Percentiles rank a stretch among this genome's conserved stretches.
Evolutionary conservation across 208 protist species (phyloP).

Genomic region (Leishmania tarentolae): DNA sequence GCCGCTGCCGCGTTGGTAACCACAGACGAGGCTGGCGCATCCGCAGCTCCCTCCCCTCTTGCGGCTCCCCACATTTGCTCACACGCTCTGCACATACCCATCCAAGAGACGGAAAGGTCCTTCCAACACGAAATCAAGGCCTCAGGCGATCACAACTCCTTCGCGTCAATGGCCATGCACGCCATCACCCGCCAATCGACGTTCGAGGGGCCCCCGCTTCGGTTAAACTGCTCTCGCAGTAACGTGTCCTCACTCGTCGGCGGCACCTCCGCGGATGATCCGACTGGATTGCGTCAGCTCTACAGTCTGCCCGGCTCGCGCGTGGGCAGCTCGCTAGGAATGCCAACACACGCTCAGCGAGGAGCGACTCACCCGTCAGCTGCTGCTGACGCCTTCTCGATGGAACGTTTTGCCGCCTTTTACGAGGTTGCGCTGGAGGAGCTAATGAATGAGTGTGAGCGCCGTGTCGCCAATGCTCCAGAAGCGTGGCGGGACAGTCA

Average conservation of each 20-base stretch:
- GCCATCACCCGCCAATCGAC: constrained; percentile 11
- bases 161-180: constrained; percentile 23
- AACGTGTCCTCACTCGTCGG: constrained; percentile 6
- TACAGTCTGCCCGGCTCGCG: constrained; percentile 27
- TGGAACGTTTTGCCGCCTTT: constrained; percentile 61
- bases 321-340: constrained; percentile 21
- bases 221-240: constrained; percentile 2
- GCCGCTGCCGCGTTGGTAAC: not conserved
- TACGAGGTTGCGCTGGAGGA: constrained; percentile 78
- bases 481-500: constrained; percentile 27
- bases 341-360: not conserved
- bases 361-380: not conserved
- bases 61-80: not conserved
- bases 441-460: constrained; percentile 73
- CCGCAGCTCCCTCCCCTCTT: not conserved
- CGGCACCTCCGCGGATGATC: constrained; percentile 12
- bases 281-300: constrained; percentile 32
- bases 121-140: not conserved
- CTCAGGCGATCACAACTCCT: not conserved
- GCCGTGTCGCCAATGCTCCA: constrained; percentile 58
- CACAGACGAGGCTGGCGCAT: not conserved
- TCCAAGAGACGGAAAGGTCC: not conserved
- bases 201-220: not conserved
- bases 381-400: constrained; percentile 33
- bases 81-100: not conserved